A percentile compares a stretch with the other conserved stretches of the same genome.
Evolutionary conservation across 805 yeast species (phyloP).

Genomic region (Schwanniomyces sp.): DNA sequence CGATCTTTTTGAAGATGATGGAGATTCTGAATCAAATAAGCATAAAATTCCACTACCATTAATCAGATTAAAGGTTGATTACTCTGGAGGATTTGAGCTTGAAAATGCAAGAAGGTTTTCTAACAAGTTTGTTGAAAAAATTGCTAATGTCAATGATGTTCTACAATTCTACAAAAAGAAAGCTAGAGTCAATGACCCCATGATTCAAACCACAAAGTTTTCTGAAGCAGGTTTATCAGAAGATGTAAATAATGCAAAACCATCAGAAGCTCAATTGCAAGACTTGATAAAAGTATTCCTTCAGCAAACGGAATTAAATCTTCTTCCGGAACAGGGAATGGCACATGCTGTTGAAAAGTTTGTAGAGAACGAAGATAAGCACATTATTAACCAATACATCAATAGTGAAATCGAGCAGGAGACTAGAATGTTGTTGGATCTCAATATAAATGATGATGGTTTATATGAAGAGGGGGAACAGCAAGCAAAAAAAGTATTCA

Average conservation of each 20-base stretch:
- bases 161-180: slow-evolving; percentile 64
- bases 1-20: slow-evolving; percentile 22
- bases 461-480: slow-evolving; percentile 27
- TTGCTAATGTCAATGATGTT: slow-evolving; percentile 89
- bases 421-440: slow-evolving; percentile 45
- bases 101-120: slow-evolving; percentile 90
- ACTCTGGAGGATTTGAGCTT: slow-evolving; percentile 86
- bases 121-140: slow-evolving; percentile 83
- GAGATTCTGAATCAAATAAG: slow-evolving; percentile 7
- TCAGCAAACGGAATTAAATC: slow-evolving; percentile 58
- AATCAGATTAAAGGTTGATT: slow-evolving; percentile 80
- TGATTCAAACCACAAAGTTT: slow-evolving; percentile 11
- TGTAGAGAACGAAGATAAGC: slow-evolving; percentile 82
- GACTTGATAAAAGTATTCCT: slow-evolving; percentile 63
- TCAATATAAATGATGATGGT: slow-evolving; percentile 42
- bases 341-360: slow-evolving; percentile 68
- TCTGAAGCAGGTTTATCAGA: slow-evolving; percentile 11
- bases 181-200: slow-evolving; percentile 23
- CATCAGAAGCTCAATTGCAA: slow-evolving; percentile 50
- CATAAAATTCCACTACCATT: slow-evolving; percentile 68
- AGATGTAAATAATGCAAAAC: slow-evolving; percentile 11
- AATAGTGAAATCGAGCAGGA: slow-evolving; percentile 55
- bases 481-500: slow-evolving; percentile 34
- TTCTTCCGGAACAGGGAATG: slow-evolving; percentile 76
- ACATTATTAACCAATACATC: slow-evolving; percentile 63